phyloP scores from a whole-genome alignment of 345 rosid species.

The Murraya paniculata region DNA sequence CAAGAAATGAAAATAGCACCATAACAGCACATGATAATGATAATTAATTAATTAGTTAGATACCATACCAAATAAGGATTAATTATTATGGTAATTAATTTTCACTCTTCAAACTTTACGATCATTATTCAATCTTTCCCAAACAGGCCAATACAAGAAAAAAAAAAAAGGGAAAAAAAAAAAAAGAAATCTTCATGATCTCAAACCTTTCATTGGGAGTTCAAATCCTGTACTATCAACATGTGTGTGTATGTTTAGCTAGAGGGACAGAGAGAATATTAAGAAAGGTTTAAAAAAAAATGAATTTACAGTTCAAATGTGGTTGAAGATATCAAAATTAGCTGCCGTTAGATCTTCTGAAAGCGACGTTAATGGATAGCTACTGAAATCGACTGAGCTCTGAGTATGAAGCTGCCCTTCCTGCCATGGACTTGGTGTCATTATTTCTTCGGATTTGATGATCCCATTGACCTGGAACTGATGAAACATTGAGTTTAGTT shows the following conservation, averaged over 20 bases:
- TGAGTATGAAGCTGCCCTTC: conserved; percentile 31
- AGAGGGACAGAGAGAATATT: background rate
- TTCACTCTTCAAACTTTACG: conserved; percentile 25
- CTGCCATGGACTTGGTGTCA: conserved; percentile 35
- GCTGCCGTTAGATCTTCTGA: conserved; percentile 53
- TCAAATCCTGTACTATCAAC: conserved; percentile 36
- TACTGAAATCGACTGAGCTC: conserved; percentile 40
- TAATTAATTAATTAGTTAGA: conserved; percentile 10
- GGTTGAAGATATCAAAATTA: conserved; percentile 50
- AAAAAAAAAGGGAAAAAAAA: background rate
- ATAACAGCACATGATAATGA: conserved; percentile 17
- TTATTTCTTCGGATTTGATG: conserved; percentile 33
- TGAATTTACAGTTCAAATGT: conserved; percentile 41
- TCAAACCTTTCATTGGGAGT: conserved; percentile 22
- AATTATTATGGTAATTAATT: background rate
- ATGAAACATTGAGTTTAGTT: conserved; percentile 30
- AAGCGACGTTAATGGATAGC: conserved; percentile 49
- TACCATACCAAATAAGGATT: background rate
- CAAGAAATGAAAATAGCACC: conserved; percentile 20
- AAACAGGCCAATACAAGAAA: conserved; percentile 22
- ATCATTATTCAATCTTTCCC: conserved; percentile 23
- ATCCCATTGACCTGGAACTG: conserved; percentile 35
- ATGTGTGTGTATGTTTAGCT: conserved; percentile 20
- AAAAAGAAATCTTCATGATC: background rate
- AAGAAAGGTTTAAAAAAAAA: background rate